phyloP scores from a whole-genome alignment of 805 yeast genomes.

The Kuraishia ogatae region DNA sequence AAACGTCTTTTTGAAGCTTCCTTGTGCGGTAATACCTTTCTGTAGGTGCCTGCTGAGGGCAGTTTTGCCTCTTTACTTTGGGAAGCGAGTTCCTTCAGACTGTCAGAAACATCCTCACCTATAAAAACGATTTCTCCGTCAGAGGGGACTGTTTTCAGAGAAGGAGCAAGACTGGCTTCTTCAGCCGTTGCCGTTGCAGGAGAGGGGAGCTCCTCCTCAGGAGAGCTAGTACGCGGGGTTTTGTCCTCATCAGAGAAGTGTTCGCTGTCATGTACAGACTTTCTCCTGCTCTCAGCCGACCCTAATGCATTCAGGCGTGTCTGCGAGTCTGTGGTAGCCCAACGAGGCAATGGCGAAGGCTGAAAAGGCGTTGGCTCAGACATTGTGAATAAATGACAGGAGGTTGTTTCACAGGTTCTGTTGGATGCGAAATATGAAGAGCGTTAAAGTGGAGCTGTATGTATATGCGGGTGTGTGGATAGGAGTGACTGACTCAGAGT shows the following conservation, averaged over 20 bases:
- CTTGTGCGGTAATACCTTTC: not conserved
- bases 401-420: too few species aligned
- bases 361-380: not conserved
- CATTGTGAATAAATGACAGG: not conserved
- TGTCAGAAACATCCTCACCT: not conserved
- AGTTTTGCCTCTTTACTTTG: not conserved
- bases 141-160: not conserved
- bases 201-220: not conserved
- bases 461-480: too few species aligned
- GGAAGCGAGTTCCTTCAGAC: not conserved
- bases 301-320: not conserved
- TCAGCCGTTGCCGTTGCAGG: not conserved
- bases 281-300: not conserved
- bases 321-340: not conserved
- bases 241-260: slow-evolving; percentile 3
- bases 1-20: slow-evolving; percentile 7
- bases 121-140: not conserved
- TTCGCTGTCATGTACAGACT: not conserved
- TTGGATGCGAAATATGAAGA: too few species aligned
- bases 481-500: too few species aligned
- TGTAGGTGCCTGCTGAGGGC: not conserved
- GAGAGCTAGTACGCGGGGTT: not conserved
- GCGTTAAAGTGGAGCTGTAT: too few species aligned
- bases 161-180: not conserved
- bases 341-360: not conserved